Evolutionary conservation across 352 stramenopile species (phyloP), one percentile per base, ranked within the genome.

Genomic region (Phytopythium oedochilum): DNA sequence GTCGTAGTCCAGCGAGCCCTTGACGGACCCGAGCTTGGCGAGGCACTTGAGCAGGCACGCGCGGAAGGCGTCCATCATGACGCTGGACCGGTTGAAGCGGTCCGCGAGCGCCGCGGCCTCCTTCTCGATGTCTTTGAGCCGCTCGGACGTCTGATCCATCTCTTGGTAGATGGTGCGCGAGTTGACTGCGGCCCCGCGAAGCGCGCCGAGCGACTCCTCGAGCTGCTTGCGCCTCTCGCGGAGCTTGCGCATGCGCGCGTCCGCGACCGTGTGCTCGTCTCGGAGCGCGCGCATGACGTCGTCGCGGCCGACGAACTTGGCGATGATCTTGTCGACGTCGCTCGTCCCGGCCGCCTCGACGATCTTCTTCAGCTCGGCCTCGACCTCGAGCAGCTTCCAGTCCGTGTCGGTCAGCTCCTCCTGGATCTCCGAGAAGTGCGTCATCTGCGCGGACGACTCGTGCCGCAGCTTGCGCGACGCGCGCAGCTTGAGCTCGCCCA

Each of bases 81-180:
- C 78, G 48, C 89, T 90, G 22, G 75, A 65, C 5, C 80, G 73
- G 44, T 92, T 92, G 64, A 79, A 90, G 26, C 75, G 81, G 11
- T 90, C 78, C 0, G 79, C 73, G 12, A 92, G 59, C 28, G 77
- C 29, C 23, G 78, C 73, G 12, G 80, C 83, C 43, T 90, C 82
- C 49, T 92, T 92, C 45, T 91, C 83, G 36, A 88, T 89, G 26
- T 92, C 83, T 28, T 92, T 92, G n/a, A 92, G 70, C 0, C 79
- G 72, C 51, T 92, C 83, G 7, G 78, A 81, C 3, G 83, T 90
- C 32, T 89, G 73, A 55, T 92, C 83, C 83, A 92, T 90, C 50
- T 90, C 83, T 46, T 92, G 83, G 63, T 92, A 92, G 43, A 89
- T 86, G 17, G 78, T 89, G 36, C 80, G 83, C n/a, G 83, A 83